Base-by-base conservation (phyloP, 805 yeast species). In the Yarrowia deformans region DNA sequence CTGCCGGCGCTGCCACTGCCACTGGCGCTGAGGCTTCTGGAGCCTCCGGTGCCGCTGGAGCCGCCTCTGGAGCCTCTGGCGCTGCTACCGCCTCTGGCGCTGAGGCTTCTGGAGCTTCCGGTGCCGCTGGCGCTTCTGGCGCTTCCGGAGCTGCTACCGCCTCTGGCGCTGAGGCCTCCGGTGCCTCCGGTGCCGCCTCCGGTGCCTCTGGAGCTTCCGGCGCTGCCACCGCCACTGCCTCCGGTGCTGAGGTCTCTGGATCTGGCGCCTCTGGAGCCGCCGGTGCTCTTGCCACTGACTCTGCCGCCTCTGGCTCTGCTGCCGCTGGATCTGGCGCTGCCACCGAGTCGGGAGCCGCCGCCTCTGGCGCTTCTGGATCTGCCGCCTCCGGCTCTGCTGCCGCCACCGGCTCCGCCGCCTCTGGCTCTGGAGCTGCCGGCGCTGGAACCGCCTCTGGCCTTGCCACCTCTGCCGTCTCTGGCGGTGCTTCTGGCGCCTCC, bases 131-230 rank as follows among this genome's bases (percentile, higher is more conserved):
- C 46, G 18, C 35, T 46, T 39, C 64, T 23, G 67, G 32, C 6
- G 58, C 40, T 18, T 52, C 58, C 16, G 60, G 45, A 7, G 45
- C 60, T 19, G 42, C 60, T 16, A 39, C 42, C 42, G 42, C 1
- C 19, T 13, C 34, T 14, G 54, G 37, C 19, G 58, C 32, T 18
- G 23, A 69, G 32, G 64, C 52, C 56, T 61, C 54, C 42, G 70
- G 67, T 2, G 64, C 71, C 34, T 18, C 60, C 19, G 60, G 60
- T 1, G 54, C 54, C 16, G 43, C 58, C n/a, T 18, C 61, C 14
- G 48, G 29, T 12, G 61, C 48, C 19, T 40, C 61, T 23, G 61
- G 45, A 10, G 42, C 42, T 13, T 39, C 42, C 13, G 29, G 29
- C 13, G 6, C 40, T 14, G 19, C 46, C 23, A 18, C n/a, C 23